These are phyloP conservation scores for Nakazawaea ernobii DNA, from an alignment of 805 yeast genomes.

Conservation along the genomic window DNA sequence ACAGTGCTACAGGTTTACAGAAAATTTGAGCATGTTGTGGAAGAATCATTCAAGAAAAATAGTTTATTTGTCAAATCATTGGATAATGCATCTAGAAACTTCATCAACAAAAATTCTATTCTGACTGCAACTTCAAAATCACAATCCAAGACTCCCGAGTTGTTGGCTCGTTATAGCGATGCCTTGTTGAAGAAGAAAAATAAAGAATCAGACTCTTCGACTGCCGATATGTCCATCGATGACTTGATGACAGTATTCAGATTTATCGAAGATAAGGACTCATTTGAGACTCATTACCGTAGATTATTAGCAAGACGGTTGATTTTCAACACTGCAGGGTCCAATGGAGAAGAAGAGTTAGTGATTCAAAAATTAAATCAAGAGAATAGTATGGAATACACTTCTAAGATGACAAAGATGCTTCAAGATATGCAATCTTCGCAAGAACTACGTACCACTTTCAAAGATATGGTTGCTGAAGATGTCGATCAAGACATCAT, in stretches of 20 bases:
- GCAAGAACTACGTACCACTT: slow-evolving; percentile 59
- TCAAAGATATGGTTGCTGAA: slow-evolving; percentile 41
- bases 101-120: slow-evolving; percentile 75
- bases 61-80: slow-evolving; percentile 79
- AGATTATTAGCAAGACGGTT: slow-evolving; percentile 84
- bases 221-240: slow-evolving; percentile 71
- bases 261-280: slow-evolving; percentile 89
- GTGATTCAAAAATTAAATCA: slow-evolving; percentile 83
- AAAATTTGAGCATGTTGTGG: slow-evolving; percentile 61
- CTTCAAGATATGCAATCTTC: slow-evolving; percentile 89
- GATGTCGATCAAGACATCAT: slow-evolving; percentile 26
- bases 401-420: slow-evolving; percentile 92
- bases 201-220: slow-evolving; percentile 48
- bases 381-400: slow-evolving; percentile 87
- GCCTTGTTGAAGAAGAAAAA: slow-evolving; percentile 70
- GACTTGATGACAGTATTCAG: slow-evolving; percentile 84
- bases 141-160: slow-evolving; percentile 82
- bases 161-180: slow-evolving; percentile 86
- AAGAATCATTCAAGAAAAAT: slow-evolving; percentile 62
- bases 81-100: slow-evolving; percentile 82
- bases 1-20: slow-evolving; percentile 66
- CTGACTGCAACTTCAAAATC: slow-evolving; percentile 62
- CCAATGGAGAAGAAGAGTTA: slow-evolving; percentile 75
- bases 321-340: slow-evolving; percentile 32
- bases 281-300: slow-evolving; percentile 90